Evolutionary conservation across 1,284 basidiomycete genomes (phyloP), one percentile per base, ranked within the genome.

Genomic region (Rhodotorula sp.): DNA sequence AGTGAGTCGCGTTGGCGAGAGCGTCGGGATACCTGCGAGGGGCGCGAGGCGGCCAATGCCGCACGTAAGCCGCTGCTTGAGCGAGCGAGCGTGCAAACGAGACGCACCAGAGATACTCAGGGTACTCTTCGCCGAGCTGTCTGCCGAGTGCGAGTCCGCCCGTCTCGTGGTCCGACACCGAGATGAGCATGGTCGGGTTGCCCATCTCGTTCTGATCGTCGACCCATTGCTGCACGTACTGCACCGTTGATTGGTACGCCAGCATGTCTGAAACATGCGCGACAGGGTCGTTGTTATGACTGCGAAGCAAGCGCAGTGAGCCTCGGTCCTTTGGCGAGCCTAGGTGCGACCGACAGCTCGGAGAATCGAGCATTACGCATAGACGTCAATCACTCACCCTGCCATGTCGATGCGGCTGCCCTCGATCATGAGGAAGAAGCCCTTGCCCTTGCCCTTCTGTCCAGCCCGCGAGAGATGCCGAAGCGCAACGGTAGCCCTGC

Each of bases 151-250:
- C 74, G 7, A 83, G 66, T 0, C 82, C 82, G 23, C 82, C 82
- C 13, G 82, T 83, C 68, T 83, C 82, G 73, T 83, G 82, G 59
- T 82, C 82, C 19, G 78, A 79, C 7, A 81, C 80, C 17, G 79
- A 79, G 45, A 82, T 79, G 41, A 83, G 69, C 46, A 83, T 52
- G 41, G 81, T 80, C 50, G 78, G 72, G 61, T 76, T 79, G 25
- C 77, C 75, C 19, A 69, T 70, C 42, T 74, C 75, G 68, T 79
- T 81, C 52, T 78, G 74, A 25, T 69, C 54, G 16, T 80, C 75
- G 48, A 81, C 81, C 73, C 76, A 81, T 23, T 74, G 48, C 61
- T 77, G 77, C 46, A 83, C 81, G 44, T 69, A 68, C 16, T 64
- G 68, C 34, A 82, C 81, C 10, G 82, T 79, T 44, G 79, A 74